Conservation (phyloP, 306 rosid genomes). For the Medicago arabica region DNA sequence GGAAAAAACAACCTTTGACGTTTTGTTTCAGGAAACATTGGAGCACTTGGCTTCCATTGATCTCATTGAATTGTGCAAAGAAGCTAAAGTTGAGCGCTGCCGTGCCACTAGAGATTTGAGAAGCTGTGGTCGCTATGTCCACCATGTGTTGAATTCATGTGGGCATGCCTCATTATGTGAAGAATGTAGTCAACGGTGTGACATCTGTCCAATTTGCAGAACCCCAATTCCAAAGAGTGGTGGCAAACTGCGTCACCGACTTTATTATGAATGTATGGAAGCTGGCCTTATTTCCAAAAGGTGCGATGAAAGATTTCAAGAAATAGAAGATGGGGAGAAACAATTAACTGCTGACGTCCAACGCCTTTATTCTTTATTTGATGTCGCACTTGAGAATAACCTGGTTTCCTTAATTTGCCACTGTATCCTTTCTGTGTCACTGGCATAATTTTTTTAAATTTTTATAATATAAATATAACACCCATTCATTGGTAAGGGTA, state of each 20-base stretch:
- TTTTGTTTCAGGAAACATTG: slow-evolving; percentile 76
- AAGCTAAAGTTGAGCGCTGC: slow-evolving; percentile 92
- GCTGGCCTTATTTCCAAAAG: slow-evolving; percentile 88
- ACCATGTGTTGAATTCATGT: slow-evolving; percentile 73
- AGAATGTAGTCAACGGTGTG: slow-evolving; percentile 92
- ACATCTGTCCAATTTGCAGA: slow-evolving; percentile 90
- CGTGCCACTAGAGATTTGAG: slow-evolving; percentile 98
- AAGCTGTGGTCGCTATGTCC: slow-evolving; percentile 91
- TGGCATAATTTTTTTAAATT: neutral
- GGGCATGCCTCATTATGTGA: slow-evolving; percentile 96
- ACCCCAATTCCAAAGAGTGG: slow-evolving; percentile 67
- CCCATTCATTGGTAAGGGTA: slow-evolving; percentile 16
- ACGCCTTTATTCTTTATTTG: slow-evolving; percentile 84
- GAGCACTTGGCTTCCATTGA: slow-evolving; percentile 87
- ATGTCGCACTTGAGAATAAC: slow-evolving; percentile 97
- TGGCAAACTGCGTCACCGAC: slow-evolving; percentile 66
- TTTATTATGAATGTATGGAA: slow-evolving; percentile 79
- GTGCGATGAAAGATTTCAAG: slow-evolving; percentile 78
- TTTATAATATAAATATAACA: slow-evolving; percentile 1
- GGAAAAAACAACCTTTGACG: slow-evolving; percentile 13
- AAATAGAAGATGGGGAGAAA: slow-evolving; percentile 76
- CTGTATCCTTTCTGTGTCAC: slow-evolving; percentile 72
- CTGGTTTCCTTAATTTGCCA: slow-evolving; percentile 87
- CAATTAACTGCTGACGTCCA: slow-evolving; percentile 77
- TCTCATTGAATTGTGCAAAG: slow-evolving; percentile 84